Base-by-base conservation (phyloP, 768 basidiomycete species). In the Amanita pallidorosea region DNA sequence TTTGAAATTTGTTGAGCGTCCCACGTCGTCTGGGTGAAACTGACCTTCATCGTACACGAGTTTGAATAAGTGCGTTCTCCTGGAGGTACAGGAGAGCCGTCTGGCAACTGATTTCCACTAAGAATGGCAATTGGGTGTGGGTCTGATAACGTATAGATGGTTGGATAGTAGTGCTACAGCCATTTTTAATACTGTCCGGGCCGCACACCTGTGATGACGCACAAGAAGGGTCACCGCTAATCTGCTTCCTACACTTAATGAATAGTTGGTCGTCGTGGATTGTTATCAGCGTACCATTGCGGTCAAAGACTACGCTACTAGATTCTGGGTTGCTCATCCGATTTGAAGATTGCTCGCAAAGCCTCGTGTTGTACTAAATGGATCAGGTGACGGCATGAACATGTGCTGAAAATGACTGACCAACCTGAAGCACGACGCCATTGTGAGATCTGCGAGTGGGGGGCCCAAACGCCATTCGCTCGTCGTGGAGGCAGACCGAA, bases 21-120 rank as follows among this genome's bases (percentile, higher is more conserved):
- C n/a, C 7, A 36, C 5, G 27, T 33, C 31, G 38, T 29, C 17
- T 23, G 25, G 48, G 38, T 50, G 17, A 12, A n/a, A 44, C 59
- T n/a, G 49, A 81, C 87, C 72, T 90, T 90, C 72, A 85, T 88
- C 1, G 87, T 88, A 53, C 83, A 86, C 0, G 75, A 74, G 60
- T 90, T 89, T 0, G 70, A 71, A 62, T 88, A 90, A 3, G 76
- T 72, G 47, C 77, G 67, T 56, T 78, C 66, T 33, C 69, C 69
- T 6, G 65, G 27, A 34, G 72, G 65, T 27, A 75, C 61, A 5
- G 72, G 72, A 5, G 67, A 70, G 34, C 84, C 83, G 47, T 79
- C 72, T 6, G 83, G 80, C 2, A 70, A 66, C 47, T 77, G 74
- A 37, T 64, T 63, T 6, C 78, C 84, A 49, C 73, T 85, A 60